Conservation (phyloP, 2,329 filamentous ascomycete genomes). For the Phialemoniopsis sp. region DNA sequence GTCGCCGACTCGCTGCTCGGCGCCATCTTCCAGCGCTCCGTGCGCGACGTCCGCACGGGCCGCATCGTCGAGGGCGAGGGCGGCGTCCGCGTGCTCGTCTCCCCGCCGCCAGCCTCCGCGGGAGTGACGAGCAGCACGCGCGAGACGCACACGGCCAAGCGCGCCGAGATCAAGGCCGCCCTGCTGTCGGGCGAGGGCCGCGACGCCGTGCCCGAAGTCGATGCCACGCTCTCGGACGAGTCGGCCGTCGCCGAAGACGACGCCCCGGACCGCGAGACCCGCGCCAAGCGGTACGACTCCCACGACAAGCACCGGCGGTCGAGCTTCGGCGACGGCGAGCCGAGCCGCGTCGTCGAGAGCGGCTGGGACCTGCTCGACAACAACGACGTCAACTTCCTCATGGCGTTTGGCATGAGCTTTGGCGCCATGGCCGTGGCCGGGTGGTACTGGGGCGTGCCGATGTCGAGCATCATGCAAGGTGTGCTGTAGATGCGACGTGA, state of each 20-base stretch:
- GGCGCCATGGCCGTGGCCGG: conserved; percentile 66
- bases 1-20: conserved; percentile 85
- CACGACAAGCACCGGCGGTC: conserved; percentile 44
- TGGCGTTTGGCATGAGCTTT: conserved; percentile 79
- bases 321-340: conserved; percentile 50
- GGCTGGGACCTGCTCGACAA: conserved; percentile 80
- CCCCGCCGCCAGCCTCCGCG: conserved; percentile 19
- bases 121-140: conserved; percentile 12
- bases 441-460: conserved; percentile 56
- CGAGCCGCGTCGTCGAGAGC: conserved; percentile 61
- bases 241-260: conserved; percentile 28
- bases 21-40: conserved; percentile 78
- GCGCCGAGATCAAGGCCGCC: conserved; percentile 32
- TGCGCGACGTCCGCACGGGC: conserved; percentile 76
- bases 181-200: conserved; percentile 38
- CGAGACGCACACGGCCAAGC: conserved; percentile 22
- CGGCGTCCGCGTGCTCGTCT: conserved; percentile 54
- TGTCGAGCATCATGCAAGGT: conserved; percentile 35
- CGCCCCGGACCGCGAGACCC: conserved; percentile 23
- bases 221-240: conserved; percentile 14
- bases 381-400: conserved; percentile 90
- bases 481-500: not conserved
- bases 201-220: conserved; percentile 32
- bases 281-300: conserved; percentile 38
- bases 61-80: conserved; percentile 88